Evolutionary conservation across 164 flowering plant species (phyloP), one percentile per base, ranked within the genome.

Genomic region (Dillenia suffruticosa): DNA sequence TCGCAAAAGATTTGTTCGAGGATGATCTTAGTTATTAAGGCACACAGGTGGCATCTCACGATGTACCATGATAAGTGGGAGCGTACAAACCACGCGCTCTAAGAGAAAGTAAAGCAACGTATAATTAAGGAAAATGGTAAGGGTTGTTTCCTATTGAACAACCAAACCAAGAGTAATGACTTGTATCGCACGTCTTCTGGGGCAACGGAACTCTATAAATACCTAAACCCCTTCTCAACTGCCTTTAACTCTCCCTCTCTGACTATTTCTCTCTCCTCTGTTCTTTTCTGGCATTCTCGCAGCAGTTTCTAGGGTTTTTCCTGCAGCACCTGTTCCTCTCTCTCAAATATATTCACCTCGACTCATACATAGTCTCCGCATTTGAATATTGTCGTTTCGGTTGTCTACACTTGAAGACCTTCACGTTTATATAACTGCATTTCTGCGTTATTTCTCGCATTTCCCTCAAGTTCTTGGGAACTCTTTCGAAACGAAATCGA

Each of bases 81-180:
- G 40, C 40, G 40, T 32, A 32, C 40, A 6, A 32, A 5, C 6
- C 7, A 32, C 40, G 40, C 40, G 6, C 40, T 0, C 40, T 32
- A 32, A 0, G 40, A 32, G 40, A 32, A 32, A 32, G 6, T 32
- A 6, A 32, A 5, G 40, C 40, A 55, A 46, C 2, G 14, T 7
- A 58, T 15, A 58, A 49, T 57, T 57, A 46, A 51, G 54, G 46
- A 48, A 68, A 11, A 44, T 69, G 15, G 26, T 16, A 51, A 63
- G 55, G 64, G 58, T 63, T 71, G 68, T 68, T 70, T 72, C 73
- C 58, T 54, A 62, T 74, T 63, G 78, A 74, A 74, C 74, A 54
- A 69, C 82, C 74, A 64, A 12, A 63, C 57, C 40, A 32, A 32
- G 40, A 32, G 40, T 32, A 32, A 32, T 68, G n/a, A 68, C 72